Base-by-base conservation (phyloP, 225 moss, liverwort and hornwort genomes). In the Marchantia polymorpha region DNA sequence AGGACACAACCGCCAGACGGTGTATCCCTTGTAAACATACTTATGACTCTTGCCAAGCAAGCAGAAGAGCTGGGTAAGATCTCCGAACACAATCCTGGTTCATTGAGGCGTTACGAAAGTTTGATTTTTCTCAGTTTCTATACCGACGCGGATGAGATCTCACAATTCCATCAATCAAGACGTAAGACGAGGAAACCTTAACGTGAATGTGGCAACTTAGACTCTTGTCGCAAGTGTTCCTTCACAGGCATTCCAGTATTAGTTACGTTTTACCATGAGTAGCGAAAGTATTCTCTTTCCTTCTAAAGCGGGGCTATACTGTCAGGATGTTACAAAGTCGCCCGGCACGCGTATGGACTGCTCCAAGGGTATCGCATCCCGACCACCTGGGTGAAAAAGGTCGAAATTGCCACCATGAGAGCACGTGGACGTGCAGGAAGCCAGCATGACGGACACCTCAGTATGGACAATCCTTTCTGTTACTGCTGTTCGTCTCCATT, bases 11-110 rank as follows among this genome's bases (percentile, higher is more conserved):
- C 91, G 52, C 93, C 93, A 64, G 75, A 77, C 47, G 88, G 84
- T 75, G 86, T 99, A 64, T 99, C 94, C 14, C 84, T 92, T 54
- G 93, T 94, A 68, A 94, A 94, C 76, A 92, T 92, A 83, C 78
- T 94, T 49, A 82, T 99, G 71, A 94, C 94, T 79, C 91, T 99
- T 79, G 97, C 92, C 73, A 93, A 91, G 85, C 93, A 93, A 48
- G 93, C 91, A 27, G 90, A 93, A 81, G 88, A 99, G 70, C 91
- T 99, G 72, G 97, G 97, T 99, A 83, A 90, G 93, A n/a, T 13
- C 3, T 30, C 31, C 30, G 6, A 14, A 67, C 11, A 10, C 10
- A 2, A 27, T 65, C 8, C 25, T 12, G 10, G 61, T 61, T 6
- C 22, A 61, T 17, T n/a, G 22, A 22, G 29, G 65, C 19, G 26